Conservation (phyloP, 306 rosid species). For the Senna tora region DNA sequence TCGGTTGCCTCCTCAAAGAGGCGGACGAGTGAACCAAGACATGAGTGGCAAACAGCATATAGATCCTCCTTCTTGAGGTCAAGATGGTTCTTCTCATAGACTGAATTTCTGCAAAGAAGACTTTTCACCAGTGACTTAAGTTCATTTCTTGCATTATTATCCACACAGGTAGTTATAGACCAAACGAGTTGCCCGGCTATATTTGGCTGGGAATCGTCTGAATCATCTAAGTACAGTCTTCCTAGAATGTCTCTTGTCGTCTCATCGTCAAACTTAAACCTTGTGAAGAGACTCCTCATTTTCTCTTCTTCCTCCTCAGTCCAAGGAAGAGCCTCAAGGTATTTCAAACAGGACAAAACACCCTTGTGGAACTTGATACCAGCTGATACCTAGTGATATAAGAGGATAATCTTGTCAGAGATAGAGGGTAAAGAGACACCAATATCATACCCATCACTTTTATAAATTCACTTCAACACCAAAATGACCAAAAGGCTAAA, state of each 20-base stretch:
- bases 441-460: neutral
- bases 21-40: conserved; percentile 16
- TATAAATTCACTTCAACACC: neutral
- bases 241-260: conserved; percentile 16
- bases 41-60: conserved; percentile 13
- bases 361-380: conserved; percentile 12
- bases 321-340: conserved; percentile 32
- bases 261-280: conserved; percentile 12
- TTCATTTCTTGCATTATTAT: conserved; percentile 23
- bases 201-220: conserved; percentile 2
- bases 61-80: conserved; percentile 20
- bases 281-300: conserved; percentile 8
- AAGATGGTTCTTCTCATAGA: conserved; percentile 8
- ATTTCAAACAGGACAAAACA: conserved; percentile 21
- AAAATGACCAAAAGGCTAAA: neutral
- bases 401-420: conserved; percentile 6
- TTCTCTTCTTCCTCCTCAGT: conserved; percentile 27
- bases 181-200: conserved; percentile 17
- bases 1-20: conserved; percentile 18
- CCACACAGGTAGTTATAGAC: conserved; percentile 14
- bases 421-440: neutral
- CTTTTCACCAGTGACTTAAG: conserved; percentile 22
- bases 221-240: conserved; percentile 8
- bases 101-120: conserved; percentile 16
- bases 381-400: neutral